A percentile compares a stretch with the other conserved stretches of the same genome.
Evolutionary conservation across 2,329 filamentous ascomycete genomes (phyloP).

Genomic region (Hypoxylon sp.): DNA sequence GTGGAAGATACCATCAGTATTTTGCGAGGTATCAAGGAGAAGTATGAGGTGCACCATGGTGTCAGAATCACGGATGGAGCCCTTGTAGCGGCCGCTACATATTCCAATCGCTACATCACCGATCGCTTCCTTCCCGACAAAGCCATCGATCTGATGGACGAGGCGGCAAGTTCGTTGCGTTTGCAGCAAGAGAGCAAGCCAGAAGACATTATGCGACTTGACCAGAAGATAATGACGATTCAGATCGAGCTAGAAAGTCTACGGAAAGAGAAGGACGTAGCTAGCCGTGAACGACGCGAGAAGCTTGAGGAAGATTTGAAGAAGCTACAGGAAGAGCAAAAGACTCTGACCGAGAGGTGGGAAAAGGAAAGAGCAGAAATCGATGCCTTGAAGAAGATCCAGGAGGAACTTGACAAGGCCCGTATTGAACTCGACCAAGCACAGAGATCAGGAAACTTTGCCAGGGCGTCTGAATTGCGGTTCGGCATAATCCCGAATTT

Average conservation of each 20-base stretch:
- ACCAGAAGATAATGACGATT: conserved; percentile 96
- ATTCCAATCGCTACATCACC: conserved; percentile 96
- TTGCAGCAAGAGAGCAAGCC: conserved; percentile 97
- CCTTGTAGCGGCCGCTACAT: conserved; percentile 89
- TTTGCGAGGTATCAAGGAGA: conserved; percentile 94
- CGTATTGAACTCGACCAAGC: conserved; percentile 89
- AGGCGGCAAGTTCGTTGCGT: conserved; percentile 90
- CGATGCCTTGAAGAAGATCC: conserved; percentile 86
- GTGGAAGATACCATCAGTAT: conserved; percentile 97
- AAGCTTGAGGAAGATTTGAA: conserved; percentile 86
- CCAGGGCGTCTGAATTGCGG: conserved; percentile 87
- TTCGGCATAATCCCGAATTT: conserved; percentile 89
- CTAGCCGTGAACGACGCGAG: conserved; percentile 88
- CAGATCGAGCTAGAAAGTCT: conserved; percentile 97
- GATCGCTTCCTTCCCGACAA: conserved; percentile 97
- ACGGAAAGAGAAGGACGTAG: conserved; percentile 92
- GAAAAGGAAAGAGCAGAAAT: conserved; percentile 90
- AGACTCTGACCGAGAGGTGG: conserved; percentile 85
- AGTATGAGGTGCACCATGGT: conserved; percentile 97
- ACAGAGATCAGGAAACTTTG: conserved; percentile 90
- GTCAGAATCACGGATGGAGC: conserved; percentile 94
- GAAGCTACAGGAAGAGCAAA: conserved; percentile 81
- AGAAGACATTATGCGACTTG: conserved; percentile 91
- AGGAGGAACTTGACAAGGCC: conserved; percentile 89
- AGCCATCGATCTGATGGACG: conserved; percentile 96